These are phyloP conservation scores for Trypanosoma boissoni DNA, from an alignment of 208 protist genomes.

Conservation along the genomic window DNA sequence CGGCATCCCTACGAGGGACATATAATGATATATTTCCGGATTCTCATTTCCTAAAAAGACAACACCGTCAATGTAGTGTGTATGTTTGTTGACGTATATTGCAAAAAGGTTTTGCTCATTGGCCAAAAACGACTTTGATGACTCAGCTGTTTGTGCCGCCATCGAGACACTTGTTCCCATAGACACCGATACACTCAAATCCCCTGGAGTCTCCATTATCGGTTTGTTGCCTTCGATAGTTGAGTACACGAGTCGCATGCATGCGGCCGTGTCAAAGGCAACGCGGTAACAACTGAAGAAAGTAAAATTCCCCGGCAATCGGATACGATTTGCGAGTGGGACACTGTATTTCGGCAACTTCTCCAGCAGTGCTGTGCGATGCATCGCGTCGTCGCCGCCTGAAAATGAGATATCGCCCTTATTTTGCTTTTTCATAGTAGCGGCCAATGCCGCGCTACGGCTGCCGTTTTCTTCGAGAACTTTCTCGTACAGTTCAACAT, in stretches of 20 bases:
- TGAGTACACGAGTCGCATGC: constrained; percentile 47
- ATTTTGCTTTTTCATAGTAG: background rate
- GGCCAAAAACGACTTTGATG: constrained; percentile 8
- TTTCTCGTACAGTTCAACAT: constrained; percentile 33
- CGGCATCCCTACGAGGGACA: constrained; percentile 71
- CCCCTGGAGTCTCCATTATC: constrained; percentile 4
- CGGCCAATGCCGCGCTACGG: constrained; percentile 3
- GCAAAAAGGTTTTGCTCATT: constrained; percentile 45
- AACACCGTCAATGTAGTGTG: constrained; percentile 67
- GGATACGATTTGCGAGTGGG: constrained; percentile 44
- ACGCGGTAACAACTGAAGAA: constrained; percentile 61
- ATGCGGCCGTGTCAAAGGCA: constrained; percentile 37
- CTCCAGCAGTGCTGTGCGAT: constrained; percentile 1
- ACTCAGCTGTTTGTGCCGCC: background rate
- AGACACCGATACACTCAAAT: background rate
- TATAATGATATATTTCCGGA: constrained; percentile 77
- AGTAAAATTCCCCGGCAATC: constrained; percentile 53
- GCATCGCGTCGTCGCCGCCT: background rate
- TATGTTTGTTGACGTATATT: constrained; percentile 67
- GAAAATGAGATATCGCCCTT: background rate
- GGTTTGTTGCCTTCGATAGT: constrained; percentile 41
- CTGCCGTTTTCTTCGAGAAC: constrained; percentile 53
- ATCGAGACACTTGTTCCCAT: background rate
- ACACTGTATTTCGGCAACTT: constrained; percentile 56
- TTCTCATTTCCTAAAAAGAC: constrained; percentile 78